Evolutionary conservation across 2,329 filamentous ascomycete species (phyloP), one percentile per base, ranked within the genome.

Genomic region (Cladosporium sphaerospermum): DNA sequence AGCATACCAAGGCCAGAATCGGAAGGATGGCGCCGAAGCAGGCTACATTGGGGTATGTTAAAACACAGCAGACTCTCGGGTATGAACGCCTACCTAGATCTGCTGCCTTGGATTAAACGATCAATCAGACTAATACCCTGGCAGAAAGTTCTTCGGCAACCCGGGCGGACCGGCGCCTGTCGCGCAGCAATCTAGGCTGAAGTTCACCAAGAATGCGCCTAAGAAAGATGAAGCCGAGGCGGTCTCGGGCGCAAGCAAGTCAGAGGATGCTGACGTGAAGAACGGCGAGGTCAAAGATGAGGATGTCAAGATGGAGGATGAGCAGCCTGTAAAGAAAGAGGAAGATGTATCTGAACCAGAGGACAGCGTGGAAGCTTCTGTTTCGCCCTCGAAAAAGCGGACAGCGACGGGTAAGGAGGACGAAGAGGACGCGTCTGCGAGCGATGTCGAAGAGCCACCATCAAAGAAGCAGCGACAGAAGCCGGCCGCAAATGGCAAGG

Each of bases 41-140:
- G 74, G 83, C 87, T 64, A 95, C 88, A 56, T 74, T 95, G 70
- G 88, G 88, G 90, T 95, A 93, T 74, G 89, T 92, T 58, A 85
- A 51, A 33, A 51, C 48, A 32, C 48, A 44, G 48, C 48, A 51
- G 48, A 51, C 48, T 39, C 48, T 51, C 16, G 48, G 48, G 48
- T 51, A 44, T 33, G 48, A 67, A 89, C 84, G 62, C 74, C 92
- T 70, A 81, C 23, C 23, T 28, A 28, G 84, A 87, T 90, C 82
- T 71, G 75, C 70, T 53, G 40, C n/a, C 52, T 47, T 23, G 47
- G 33, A 10, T 5, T 2, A 19, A 28, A n/a, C 11, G 23, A 45
- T 33, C n/a, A 14, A 9, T 4, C 14, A 32, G 28, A 23, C 50
- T 56, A 40, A 46, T 28, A 37, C 9, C 34, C 36, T 34, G 57